Evolutionary conservation across 768 basidiomycete genomes (phyloP).

Genomic region (Clitopilus passeckerianus): DNA sequence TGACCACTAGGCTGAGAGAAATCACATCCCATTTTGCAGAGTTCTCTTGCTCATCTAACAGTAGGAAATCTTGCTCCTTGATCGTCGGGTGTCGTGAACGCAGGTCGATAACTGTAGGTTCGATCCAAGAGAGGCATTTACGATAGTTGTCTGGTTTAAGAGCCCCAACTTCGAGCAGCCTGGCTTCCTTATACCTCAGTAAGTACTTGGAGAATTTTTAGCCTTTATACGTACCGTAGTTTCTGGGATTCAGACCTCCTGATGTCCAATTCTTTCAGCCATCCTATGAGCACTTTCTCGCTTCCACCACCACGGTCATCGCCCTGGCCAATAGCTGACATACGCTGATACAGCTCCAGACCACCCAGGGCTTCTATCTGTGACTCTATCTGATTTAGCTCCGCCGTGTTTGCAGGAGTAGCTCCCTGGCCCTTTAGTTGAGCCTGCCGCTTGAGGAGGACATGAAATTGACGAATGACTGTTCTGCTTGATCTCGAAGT

Average conservation of each 20-base stretch:
- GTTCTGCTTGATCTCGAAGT: conserved; percentile 61
- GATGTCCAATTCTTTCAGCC: conserved; percentile 58
- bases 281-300: conserved; percentile 71
- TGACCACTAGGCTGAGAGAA: conserved; percentile 85
- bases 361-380: conserved; percentile 75
- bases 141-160: conserved; percentile 80
- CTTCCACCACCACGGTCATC: conserved; percentile 84
- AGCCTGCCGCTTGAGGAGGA: conserved; percentile 65
- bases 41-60: conserved; percentile 48
- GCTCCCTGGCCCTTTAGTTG: conserved; percentile 34
- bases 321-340: conserved; percentile 79
- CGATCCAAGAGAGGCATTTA: conserved; percentile 65
- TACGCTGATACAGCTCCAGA: conserved; percentile 73
- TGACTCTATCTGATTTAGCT: conserved; percentile 47
- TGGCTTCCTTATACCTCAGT: conserved; percentile 19
- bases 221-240: conserved; percentile 25
- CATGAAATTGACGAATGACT: conserved; percentile 77
- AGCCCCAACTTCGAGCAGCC: conserved; percentile 87
- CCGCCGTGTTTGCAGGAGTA: conserved; percentile 18
- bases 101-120: conserved; percentile 74
- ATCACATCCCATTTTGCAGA: conserved; percentile 67
- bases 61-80: conserved; percentile 80
- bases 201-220: background rate
- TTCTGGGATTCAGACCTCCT: conserved; percentile 17
- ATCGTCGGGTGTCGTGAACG: conserved; percentile 81